Evolutionary conservation across 176 grass and related monocot genomes (phyloP).

Genomic region (Thalia dealbata): DNA sequence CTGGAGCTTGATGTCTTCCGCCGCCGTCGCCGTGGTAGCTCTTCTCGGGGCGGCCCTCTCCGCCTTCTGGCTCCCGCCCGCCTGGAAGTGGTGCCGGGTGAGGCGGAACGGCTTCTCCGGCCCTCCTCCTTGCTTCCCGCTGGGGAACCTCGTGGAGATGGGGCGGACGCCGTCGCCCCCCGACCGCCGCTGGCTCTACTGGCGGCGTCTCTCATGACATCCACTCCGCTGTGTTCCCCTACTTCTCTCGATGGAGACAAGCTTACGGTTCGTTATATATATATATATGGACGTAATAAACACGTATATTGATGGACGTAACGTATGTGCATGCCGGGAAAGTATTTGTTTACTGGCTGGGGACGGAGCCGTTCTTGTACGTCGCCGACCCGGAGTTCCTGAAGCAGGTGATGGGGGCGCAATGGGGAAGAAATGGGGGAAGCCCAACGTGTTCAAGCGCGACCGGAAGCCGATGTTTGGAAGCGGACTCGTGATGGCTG

Average conservation of each 20-base stretch:
- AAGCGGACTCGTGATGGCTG: slow-evolving; percentile 46
- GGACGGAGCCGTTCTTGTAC: slow-evolving; percentile 84
- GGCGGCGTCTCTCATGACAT: slow-evolving; percentile 29
- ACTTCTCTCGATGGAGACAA: slow-evolving; percentile 52
- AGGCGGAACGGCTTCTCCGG: slow-evolving; percentile 22
- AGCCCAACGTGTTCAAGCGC: slow-evolving; percentile 74
- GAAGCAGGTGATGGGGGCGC: slow-evolving; percentile 34
- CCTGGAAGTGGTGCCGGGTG: background rate
- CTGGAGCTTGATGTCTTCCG: background rate
- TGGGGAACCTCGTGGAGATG: slow-evolving; percentile 39
- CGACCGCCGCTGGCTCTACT: background rate
- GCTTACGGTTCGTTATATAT: too few species aligned
- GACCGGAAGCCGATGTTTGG: slow-evolving; percentile 91
- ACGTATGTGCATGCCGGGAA: slow-evolving; percentile 24
- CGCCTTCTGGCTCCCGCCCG: slow-evolving; percentile 24
- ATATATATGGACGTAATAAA: too few species aligned
- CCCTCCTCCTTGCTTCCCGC: slow-evolving; percentile 28
- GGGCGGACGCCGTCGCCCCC: slow-evolving; percentile 3
- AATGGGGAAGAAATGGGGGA: slow-evolving; percentile 59
- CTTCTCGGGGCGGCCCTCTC: slow-evolving; percentile 5
- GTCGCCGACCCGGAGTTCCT: slow-evolving; percentile 78
- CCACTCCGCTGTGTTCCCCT: slow-evolving; percentile 58
- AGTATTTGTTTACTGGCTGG: slow-evolving; percentile 86
- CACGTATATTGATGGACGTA: too few species aligned
- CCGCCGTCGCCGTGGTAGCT: too few species aligned